phyloP scores from a whole-genome alignment of 192 early-diverging fungal species.

The Podila horticola region DNA sequence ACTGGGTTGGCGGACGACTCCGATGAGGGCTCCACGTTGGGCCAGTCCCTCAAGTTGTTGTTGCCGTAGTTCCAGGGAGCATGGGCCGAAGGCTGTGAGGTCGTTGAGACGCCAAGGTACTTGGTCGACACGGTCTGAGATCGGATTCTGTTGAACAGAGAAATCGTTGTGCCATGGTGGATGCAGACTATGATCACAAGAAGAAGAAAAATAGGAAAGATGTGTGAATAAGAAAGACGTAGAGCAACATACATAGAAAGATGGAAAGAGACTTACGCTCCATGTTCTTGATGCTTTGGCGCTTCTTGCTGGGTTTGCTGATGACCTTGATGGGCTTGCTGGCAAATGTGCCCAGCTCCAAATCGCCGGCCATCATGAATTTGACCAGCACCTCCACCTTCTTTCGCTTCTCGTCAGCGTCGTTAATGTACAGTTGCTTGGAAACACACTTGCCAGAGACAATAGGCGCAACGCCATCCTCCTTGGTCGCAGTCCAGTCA shows the following conservation, averaged over 20 bases:
- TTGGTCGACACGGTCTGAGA: slow-evolving; percentile 92
- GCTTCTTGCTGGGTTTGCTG: slow-evolving; percentile 92
- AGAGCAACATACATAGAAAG: background rate
- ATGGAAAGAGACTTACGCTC: slow-evolving; percentile 56
- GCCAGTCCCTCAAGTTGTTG: slow-evolving; percentile 48
- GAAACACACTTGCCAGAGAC: slow-evolving; percentile 80
- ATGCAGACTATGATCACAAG: slow-evolving; percentile 77
- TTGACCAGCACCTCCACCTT: slow-evolving; percentile 79
- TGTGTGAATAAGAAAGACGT: background rate
- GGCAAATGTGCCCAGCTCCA: slow-evolving; percentile 73
- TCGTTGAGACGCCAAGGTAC: slow-evolving; percentile 74
- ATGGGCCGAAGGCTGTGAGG: slow-evolving; percentile 48
- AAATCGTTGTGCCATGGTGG: slow-evolving; percentile 86
- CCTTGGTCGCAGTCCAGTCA: slow-evolving; percentile 64
- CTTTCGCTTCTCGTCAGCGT: slow-evolving; percentile 87
- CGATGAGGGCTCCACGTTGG: slow-evolving; percentile 31
- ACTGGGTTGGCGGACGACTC: slow-evolving; percentile 35
- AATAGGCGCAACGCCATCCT: slow-evolving; percentile 58
- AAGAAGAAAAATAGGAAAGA: background rate
- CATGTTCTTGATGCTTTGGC: slow-evolving; percentile 86
- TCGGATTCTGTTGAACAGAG: slow-evolving; percentile 90
- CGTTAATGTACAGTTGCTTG: slow-evolving; percentile 87
- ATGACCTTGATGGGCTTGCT: slow-evolving; percentile 89
- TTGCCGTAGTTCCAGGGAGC: slow-evolving; percentile 53
- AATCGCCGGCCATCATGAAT: slow-evolving; percentile 70